Percentiles rank a stretch among this genome's conserved stretches.
These are phyloP conservation scores for Aspergillus tanneri DNA, from an alignment of 2,329 filamentous ascomycete species.

Conservation along the genomic window DNA sequence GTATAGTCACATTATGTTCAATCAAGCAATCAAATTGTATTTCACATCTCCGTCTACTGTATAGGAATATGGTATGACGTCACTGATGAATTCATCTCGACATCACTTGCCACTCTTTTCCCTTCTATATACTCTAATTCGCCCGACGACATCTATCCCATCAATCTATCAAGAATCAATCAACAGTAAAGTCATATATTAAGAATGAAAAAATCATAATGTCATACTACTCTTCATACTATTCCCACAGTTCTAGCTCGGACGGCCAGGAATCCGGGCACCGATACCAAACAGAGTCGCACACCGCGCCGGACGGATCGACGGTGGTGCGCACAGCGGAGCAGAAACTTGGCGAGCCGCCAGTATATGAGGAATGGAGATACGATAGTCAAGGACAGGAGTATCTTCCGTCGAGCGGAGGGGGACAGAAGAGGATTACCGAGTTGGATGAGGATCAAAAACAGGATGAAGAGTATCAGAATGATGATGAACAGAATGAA, in stretches of 20 bases:
- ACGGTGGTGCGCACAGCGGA: slow-evolving; percentile 35
- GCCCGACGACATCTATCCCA: too few species aligned
- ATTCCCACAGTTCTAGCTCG: slow-evolving; percentile 33
- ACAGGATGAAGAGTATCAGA: too few species aligned
- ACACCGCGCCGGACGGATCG: slow-evolving; percentile 33
- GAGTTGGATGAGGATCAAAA: slow-evolving; percentile 27
- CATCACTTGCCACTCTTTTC: too few species aligned
- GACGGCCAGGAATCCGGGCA: slow-evolving; percentile 33
- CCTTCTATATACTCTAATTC: too few species aligned
- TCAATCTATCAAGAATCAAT: too few species aligned
- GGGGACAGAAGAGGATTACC: slow-evolving; percentile 28
- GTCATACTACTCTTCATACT: slow-evolving; percentile 33
- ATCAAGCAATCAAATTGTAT: too few species aligned
- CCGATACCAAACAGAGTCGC: slow-evolving; percentile 33
- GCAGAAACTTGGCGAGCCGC: slow-evolving; percentile 36
- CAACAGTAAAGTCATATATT: too few species aligned
- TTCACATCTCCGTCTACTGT: too few species aligned
- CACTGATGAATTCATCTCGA: too few species aligned
- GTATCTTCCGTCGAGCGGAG: slow-evolving; percentile 19
- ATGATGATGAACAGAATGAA: too few species aligned
- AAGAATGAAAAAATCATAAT: slow-evolving; percentile 11
- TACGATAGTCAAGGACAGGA: slow-evolving; percentile 37
- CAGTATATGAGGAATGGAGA: slow-evolving; percentile 34
- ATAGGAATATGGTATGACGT: too few species aligned
- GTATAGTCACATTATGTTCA: too few species aligned